phyloP scores from a whole-genome alignment of 1,284 basidiomycete genomes.

The Leccinum insolens region DNA sequence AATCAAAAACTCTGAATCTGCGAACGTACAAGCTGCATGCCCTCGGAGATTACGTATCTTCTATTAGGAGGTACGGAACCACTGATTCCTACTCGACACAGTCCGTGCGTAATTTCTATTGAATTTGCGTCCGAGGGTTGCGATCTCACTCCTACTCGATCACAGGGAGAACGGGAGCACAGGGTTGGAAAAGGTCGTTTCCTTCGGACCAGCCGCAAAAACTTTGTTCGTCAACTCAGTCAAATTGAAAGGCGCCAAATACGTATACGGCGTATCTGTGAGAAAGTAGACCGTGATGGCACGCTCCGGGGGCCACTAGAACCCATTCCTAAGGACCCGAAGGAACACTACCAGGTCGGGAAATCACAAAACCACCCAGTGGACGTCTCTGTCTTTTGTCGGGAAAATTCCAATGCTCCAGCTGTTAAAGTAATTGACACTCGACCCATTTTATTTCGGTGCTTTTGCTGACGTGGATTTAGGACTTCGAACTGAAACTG shows the following conservation, averaged over 20 bases:
- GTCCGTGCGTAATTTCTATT: neutral
- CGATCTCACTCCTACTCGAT: neutral
- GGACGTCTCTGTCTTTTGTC: neutral
- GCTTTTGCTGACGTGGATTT: too few species aligned
- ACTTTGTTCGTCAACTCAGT: neutral
- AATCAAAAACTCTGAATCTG: too few species aligned
- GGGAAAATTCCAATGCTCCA: too few species aligned
- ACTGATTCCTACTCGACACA: neutral
- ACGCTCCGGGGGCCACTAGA: neutral
- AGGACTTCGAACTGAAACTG: neutral
- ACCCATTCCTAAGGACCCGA: neutral
- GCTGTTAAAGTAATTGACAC: too few species aligned
- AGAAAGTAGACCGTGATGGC: neutral
- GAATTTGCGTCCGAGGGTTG: neutral
- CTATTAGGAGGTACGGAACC: neutral
- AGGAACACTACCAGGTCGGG: neutral
- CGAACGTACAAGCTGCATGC: neutral
- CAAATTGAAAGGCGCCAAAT: neutral
- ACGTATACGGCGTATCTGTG: neutral
- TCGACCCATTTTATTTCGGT: too few species aligned
- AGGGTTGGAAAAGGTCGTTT: neutral
- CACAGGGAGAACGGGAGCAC: neutral
- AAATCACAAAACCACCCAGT: neutral
- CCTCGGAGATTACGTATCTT: neutral
- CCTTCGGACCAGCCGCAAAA: neutral